Base-by-base conservation (phyloP, 139 green algal species). In the Picochlorum sp. region DNA sequence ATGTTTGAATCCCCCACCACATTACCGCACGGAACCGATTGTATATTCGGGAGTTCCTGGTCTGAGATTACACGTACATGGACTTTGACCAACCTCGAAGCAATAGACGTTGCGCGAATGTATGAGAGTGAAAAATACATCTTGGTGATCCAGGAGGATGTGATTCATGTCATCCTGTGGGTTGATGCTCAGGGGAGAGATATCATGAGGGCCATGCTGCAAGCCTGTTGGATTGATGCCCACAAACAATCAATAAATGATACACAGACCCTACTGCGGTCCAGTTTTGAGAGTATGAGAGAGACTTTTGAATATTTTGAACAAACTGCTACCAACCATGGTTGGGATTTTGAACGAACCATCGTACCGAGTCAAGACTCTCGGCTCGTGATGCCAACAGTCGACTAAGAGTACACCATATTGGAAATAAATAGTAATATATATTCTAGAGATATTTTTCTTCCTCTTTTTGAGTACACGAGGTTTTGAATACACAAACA, bases 191-290 rank as follows among this genome's bases (percentile, higher is more conserved):
- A 13, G 1, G 47, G 26, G 1, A 30, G 13, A 15, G 79, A 77
- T 45, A 11, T 66, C 32, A 50, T 88, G 50, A 56, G 72, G 11
- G 82, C 83, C 4, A 30, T 89, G 37, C 84, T 68, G 72, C 83
- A 90, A 71, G 82, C 82, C 3, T 77, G 78, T 23, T 88, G 83
- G 83, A 69, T 89, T 60, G 62, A 89, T 28, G 21, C 23, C 9
- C 49, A 79, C 37, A 34, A 59, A 4, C 1, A 32, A 41, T 5
- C 52, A 51, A 46, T 20, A 14, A 71, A 26, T 57, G 14, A 46
- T 9, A 10, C 5, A 47, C 46, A 51, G 61, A 68, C 4, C 44
- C 38, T 65, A 1, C 4, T 21, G 6, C 18, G 45, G 13, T 62
- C 62, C 2, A 73, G 66, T 51, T 20, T 82, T 10, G 44, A 20